Base-by-base conservation (phyloP, 345 rosid genomes). In the Punica granatum region DNA sequence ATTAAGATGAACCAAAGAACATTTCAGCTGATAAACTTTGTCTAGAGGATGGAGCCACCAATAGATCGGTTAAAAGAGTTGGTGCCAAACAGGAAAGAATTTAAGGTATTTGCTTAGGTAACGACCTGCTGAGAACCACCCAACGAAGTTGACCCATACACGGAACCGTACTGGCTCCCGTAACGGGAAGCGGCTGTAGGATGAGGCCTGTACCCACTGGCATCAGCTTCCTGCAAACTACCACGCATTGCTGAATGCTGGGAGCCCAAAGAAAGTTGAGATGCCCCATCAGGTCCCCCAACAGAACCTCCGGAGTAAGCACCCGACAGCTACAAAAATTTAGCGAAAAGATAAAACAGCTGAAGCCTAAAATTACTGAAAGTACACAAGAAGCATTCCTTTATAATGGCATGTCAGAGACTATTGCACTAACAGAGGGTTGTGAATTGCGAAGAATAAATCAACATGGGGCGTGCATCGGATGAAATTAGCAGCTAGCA, bases 81-180 rank as follows among this genome's bases (percentile, higher is more conserved):
- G n/a, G 19, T 16, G n/a, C 51, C 51, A n/a, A n/a, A 46, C 7
- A 46, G n/a, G 4, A 51, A n/a, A 51, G 30, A 51, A 51, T 46
- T 46, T 51, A 30, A 51, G 58, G 58, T 56, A 56, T 26, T 56
- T 61, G 7, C 16, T 19, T 26, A n/a, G 28, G 21, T n/a, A 72
- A 71, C 59, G 26, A 87, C 96, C 90, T 85, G 86, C 70, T 85
- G 97, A 75, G 87, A 70, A 67, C 81, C 87, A 43, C 81, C 81
- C 64, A 88, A 73, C 63, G 88, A 60, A 69, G 76, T 53, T 53
- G 96, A 76, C 28, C 88, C 86, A 78, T 91, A 94, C 46, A 84
- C 64, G 63, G 97, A 79, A 44, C 83, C 80, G 69, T 91, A 88
- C 26, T 81, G 91, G 6, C 88, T 87, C 46, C 91, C 92, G 32